Percentiles rank a stretch among this genome's conserved stretches.
phyloP scores from a whole-genome alignment of 257 asterid genomes.

The Leptodermis oblonga region DNA sequence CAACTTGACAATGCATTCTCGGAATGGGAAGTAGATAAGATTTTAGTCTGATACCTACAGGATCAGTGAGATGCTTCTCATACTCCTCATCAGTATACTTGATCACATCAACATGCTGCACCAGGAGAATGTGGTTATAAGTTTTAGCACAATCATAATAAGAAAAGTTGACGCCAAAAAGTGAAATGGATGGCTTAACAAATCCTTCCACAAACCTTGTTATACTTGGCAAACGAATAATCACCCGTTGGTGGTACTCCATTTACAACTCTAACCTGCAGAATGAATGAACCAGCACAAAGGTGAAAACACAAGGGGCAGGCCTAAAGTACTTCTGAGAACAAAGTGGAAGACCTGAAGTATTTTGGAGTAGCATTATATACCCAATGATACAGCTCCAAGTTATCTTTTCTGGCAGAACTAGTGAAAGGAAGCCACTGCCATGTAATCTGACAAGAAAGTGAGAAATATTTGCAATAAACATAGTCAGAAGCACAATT shows the following conservation, averaged over 20 bases:
- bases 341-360: not conserved
- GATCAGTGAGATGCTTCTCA: constrained; percentile 67
- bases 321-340: not conserved
- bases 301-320: not conserved
- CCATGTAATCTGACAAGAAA: constrained; percentile 83
- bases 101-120: constrained; percentile 87
- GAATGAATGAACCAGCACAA: not conserved
- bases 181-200: not conserved
- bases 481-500: not conserved
- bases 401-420: constrained; percentile 83
- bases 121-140: constrained; percentile 14
- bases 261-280: constrained; percentile 91
- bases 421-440: constrained; percentile 94
- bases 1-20: not conserved
- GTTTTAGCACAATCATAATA: not conserved
- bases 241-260: constrained; percentile 90
- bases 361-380: constrained; percentile 8
- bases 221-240: constrained; percentile 90
- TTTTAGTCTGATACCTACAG: constrained; percentile 44
- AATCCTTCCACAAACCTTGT: constrained; percentile 51
- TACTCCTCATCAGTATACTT: constrained; percentile 95
- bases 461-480: not conserved
- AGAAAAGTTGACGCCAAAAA: not conserved
- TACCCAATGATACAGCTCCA: constrained; percentile 98
- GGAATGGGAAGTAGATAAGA: not conserved